Base-by-base conservation (phyloP, 73 alveolate genomes). In the Paramecium biaurelia region DNA sequence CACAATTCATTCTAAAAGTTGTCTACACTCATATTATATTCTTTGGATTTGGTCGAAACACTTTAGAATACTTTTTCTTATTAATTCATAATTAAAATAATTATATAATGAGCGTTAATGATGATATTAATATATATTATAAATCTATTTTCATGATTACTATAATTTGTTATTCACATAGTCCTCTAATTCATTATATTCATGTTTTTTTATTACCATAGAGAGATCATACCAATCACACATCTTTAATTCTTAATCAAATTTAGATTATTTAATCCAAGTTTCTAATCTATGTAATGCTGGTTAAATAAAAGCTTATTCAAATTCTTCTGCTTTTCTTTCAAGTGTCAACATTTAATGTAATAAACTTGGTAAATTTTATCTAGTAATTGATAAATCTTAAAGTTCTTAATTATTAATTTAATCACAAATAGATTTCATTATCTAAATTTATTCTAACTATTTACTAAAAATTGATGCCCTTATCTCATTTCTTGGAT, bases 1-100 rank as follows among this genome's bases (percentile, higher is more conserved):
- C 23, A 43, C 74, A 26, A 79, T 45, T 45, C 28, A 24, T 47
- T 79, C 90, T 21, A 79, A 34, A 7, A 79, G 74, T 23, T 47
- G 5, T 43, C 90, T 41, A n/a, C 74, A 79, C 32, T 79, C 90
- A 12, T 79, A 53, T 79, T 79, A 41, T 42, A 79, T 47, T 79
- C 90, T 79, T 79, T 79, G 20, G 90, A 79, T 63, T 63, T 63
- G 12, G 20, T 63, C 15, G 84, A 63, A 63, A 63, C 24, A 63
- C 21, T 63, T 32, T 63, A 63, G 11, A 23, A 1, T n/a, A 28
- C 42, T 21, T 24, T 28, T 28, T 24, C 76, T 58, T 24, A 63
- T 24, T 63, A 26, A 18, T 41, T 63, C 84, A 63, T 63, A 63
- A 63, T 63, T 63, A 63, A 63, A 63, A 23, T 63, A 2, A 63